Evolutionary conservation across 352 stramenopile species (phyloP), one percentile per base, ranked within the genome.

Genomic region (Globisporangium cystogenes): DNA sequence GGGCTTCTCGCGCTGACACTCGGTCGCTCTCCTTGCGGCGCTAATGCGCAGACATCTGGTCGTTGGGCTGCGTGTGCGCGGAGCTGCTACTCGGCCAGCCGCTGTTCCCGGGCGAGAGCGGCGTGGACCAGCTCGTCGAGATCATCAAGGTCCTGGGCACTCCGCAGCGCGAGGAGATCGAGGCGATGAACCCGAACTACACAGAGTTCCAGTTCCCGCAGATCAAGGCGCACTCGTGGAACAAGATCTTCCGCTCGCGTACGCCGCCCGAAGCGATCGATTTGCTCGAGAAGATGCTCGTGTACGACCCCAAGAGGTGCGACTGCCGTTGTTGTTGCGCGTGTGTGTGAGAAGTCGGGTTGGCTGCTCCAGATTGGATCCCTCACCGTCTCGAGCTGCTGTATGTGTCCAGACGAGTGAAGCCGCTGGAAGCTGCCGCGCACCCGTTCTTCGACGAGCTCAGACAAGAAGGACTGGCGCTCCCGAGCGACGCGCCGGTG

Each of bases 171-270:
- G 96, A 99, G 67, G 95, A 99, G 72, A 99, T 99, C 42, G 76
- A 95, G 60, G 87, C 90, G 21, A 99, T 99, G 97, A 99, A 99
- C 70, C 96, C 95, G 7, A 99, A 98, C 68, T 99, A 99, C 73
- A 99, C 96, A 39, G 96, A 99, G 73, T 99, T 99, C 68, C 98
- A 99, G 70, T 99, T 99, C 66, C 97, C 97, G 26, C 95, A 99
- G 64, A 99, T 99, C 79, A 97, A 98, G 67, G 96, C 92, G 18
- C 96, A 98, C 66, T 96, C 96, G 52, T 99, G 96, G 96, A 95
- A 93, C 62, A 98, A 98, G 68, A 96, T 99, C 51, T 98, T 98
- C 59, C 90, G 90, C 37, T 97, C 86, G 55, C 93, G 95, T 64
- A 98, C 90, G 50, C 93, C 94, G 8, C 87, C 96, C 21, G 91